These are phyloP conservation scores for Colletotrichum navitas DNA, from an alignment of 2,329 filamentous ascomycete genomes.

Conservation along the genomic window DNA sequence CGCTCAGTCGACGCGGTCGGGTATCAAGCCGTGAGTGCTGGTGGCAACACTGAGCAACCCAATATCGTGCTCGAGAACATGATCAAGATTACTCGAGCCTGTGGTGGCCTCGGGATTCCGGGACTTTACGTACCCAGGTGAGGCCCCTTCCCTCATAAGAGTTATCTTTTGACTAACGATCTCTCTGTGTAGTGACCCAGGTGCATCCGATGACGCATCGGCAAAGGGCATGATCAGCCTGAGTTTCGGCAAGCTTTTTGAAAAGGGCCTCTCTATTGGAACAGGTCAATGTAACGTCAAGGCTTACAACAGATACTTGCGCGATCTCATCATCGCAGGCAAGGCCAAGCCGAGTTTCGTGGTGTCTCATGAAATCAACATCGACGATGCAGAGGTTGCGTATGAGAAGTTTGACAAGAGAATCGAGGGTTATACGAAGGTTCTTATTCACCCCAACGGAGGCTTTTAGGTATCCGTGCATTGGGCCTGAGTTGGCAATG, in stretches of 20 bases:
- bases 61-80: conserved; percentile 74
- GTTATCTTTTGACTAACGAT: not conserved
- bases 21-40: conserved; percentile 70
- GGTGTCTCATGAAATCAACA: conserved; percentile 72
- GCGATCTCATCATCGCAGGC: conserved; percentile 74
- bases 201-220: conserved; percentile 70
- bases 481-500: not conserved
- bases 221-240: conserved; percentile 74
- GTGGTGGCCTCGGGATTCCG: conserved; percentile 72
- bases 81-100: conserved; percentile 72
- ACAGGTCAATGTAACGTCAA: conserved; percentile 78
- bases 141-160: not conserved
- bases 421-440: conserved; percentile 76
- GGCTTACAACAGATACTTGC: conserved; percentile 74
- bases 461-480: conserved; percentile 3
- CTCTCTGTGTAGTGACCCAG: conserved; percentile 64
- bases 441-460: conserved; percentile 76
- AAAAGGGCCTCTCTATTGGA: conserved; percentile 72
- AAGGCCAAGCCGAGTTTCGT: conserved; percentile 76
- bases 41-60: conserved; percentile 69
- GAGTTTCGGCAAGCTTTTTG: conserved; percentile 76
- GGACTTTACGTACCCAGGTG: conserved; percentile 61
- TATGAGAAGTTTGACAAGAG: conserved; percentile 77
- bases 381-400: conserved; percentile 70
- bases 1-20: conserved; percentile 75